Percentiles rank a stretch among this genome's conserved stretches.
Conservation (phyloP, 257 asterid species). For the Capsicum chinense region DNA sequence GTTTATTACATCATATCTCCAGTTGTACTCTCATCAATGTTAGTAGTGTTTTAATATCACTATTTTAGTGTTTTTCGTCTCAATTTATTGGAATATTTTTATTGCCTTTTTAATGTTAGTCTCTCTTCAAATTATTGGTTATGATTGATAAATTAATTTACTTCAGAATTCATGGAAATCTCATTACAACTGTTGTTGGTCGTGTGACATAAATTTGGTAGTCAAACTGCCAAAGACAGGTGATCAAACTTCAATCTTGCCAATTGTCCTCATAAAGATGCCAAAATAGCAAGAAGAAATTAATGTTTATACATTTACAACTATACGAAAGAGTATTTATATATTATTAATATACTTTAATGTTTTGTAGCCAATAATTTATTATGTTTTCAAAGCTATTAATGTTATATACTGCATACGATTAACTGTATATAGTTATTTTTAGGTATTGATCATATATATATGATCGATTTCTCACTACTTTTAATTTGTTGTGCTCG, state of each 20-base stretch:
- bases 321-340: neutral
- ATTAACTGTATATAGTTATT: neutral
- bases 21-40: conserved; percentile 1
- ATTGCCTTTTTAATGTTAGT: neutral
- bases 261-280: neutral
- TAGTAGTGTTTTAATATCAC: neutral
- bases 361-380: too few species aligned
- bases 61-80: neutral
- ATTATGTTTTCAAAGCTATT: neutral
- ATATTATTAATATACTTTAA: neutral
- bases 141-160: neutral
- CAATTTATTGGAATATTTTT: neutral
- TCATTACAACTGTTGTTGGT: neutral
- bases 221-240: conserved; percentile 5
- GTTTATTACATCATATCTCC: neutral
- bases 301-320: neutral
- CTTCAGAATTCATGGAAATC: neutral
- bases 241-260: neutral
- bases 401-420: neutral
- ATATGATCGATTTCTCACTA: neutral
- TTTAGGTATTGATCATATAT: neutral
- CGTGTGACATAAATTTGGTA: neutral
- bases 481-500: neutral
- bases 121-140: conserved; percentile 3
- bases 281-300: neutral